phyloP scores from a whole-genome alignment of 768 basidiomycete genomes.

The Fibroporia radiculosa region DNA sequence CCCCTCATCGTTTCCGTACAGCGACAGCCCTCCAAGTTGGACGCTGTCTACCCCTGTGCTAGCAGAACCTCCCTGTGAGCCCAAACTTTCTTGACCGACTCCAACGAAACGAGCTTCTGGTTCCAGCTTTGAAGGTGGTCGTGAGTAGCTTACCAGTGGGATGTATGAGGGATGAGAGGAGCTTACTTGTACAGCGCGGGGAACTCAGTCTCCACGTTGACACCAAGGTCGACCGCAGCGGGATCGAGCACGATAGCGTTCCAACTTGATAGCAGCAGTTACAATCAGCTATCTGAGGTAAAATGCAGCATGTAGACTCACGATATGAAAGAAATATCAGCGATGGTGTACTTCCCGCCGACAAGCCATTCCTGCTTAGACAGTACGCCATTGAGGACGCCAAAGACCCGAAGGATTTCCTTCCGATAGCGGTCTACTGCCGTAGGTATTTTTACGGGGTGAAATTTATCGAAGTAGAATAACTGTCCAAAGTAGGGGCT shows the following conservation, averaged over 20 bases:
- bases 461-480: conserved; percentile 17
- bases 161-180: neutral
- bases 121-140: conserved; percentile 19
- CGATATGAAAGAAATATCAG: conserved; percentile 19
- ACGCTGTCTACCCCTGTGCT: no score
- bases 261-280: conserved; percentile 9
- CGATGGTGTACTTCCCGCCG: conserved; percentile 20
- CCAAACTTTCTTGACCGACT: conserved; percentile 6
- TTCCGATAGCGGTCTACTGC: conserved; percentile 23
- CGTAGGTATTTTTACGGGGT: conserved; percentile 21
- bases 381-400: conserved; percentile 22
- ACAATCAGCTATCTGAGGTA: no score
- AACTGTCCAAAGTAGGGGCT: conserved; percentile 22
- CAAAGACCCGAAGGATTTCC: conserved; percentile 19
- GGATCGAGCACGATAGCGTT: conserved; percentile 7
- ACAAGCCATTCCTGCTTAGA: conserved; percentile 22
- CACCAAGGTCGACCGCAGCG: conserved; percentile 4
- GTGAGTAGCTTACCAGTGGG: neutral
- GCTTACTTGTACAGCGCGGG: conserved; percentile 14
- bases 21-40: no score
- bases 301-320: neutral
- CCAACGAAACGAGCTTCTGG: conserved; percentile 11
- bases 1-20: no score
- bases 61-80: no score
- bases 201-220: conserved; percentile 15